A percentile compares a stretch with the other conserved stretches of the same genome.
phyloP scores from a whole-genome alignment of 352 stramenopile genomes.

The Phytophthora chlamydospora region DNA sequence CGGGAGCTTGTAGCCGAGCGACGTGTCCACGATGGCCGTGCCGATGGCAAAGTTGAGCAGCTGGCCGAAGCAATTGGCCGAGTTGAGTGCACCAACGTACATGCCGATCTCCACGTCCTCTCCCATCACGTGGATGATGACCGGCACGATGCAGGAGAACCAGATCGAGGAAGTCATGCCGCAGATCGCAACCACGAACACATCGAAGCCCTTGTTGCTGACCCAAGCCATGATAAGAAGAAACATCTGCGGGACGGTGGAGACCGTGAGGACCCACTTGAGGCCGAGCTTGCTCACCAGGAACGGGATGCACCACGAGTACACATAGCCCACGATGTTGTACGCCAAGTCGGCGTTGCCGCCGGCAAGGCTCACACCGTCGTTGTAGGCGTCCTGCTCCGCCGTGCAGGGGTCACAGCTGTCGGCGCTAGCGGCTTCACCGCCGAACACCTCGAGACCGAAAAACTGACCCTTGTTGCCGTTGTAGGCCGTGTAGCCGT shows the following conservation, averaged over 20 bases:
- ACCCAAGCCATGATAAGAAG: constrained; percentile 41
- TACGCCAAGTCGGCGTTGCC: constrained; percentile 39
- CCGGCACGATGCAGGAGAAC: constrained; percentile 40
- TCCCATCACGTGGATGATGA: constrained; percentile 42
- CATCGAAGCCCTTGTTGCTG: constrained; percentile 31
- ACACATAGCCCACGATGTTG: constrained; percentile 45
- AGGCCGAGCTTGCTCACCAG: constrained; percentile 45
- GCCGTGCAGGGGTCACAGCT: constrained; percentile 35
- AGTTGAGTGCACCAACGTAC: constrained; percentile 42
- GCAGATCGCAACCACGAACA: constrained; percentile 47
- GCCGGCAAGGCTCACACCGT: constrained; percentile 45
- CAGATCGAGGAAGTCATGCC: constrained; percentile 35
- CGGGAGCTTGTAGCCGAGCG: constrained; percentile 39
- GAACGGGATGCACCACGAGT: constrained; percentile 46
- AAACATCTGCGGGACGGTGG: constrained; percentile 44
- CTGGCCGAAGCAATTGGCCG: constrained; percentile 41
- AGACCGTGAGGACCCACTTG: constrained; percentile 37
- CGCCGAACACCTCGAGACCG: constrained; percentile 43
- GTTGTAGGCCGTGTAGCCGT: constrained; percentile 38
- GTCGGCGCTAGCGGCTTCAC: constrained; percentile 33
- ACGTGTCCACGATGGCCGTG: constrained; percentile 33
- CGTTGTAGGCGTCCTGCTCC: constrained; percentile 41
- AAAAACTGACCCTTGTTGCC: constrained; percentile 44
- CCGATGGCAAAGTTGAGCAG: constrained; percentile 40
- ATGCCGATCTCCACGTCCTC: constrained; percentile 40